Conservation (phyloP, 2,329 filamentous ascomycete species). For the Macrophomina pseudophaseolina region DNA sequence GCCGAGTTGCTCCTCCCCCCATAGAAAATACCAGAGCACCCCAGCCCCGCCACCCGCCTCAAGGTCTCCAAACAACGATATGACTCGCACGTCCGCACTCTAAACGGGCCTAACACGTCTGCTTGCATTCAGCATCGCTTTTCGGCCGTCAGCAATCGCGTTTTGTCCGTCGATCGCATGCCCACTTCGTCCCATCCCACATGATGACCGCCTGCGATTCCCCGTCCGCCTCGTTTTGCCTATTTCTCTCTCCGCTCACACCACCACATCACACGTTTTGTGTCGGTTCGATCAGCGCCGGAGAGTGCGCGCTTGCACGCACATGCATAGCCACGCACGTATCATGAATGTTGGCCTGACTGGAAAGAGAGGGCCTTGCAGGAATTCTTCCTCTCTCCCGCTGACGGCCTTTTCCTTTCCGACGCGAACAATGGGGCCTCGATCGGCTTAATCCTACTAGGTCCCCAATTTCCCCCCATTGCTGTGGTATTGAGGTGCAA, state of each 20-base stretch:
- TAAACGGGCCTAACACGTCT: too few species aligned
- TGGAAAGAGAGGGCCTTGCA: not conserved
- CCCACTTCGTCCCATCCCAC: not conserved
- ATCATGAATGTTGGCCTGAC: not conserved
- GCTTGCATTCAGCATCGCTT: not conserved
- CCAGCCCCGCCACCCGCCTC: too few species aligned
- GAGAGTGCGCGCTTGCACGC: not conserved
- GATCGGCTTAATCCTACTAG: too few species aligned
- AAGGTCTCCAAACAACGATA: too few species aligned
- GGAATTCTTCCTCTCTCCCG: not conserved
- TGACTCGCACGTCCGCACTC: too few species aligned
- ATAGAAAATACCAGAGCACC: too few species aligned
- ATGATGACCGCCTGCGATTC: not conserved
- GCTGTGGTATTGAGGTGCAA: too few species aligned
- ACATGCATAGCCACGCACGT: not conserved
- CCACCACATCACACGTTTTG: not conserved
- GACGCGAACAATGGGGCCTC: too few species aligned
- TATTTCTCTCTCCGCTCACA: not conserved
- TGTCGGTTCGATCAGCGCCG: too few species aligned
- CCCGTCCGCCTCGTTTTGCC: not conserved
- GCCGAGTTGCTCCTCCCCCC: too few species aligned
- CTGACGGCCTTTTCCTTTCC: not conserved
- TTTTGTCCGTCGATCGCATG: not conserved
- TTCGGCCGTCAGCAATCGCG: not conserved
- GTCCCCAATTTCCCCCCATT: too few species aligned